phyloP scores from a whole-genome alignment of 495 filamentous ascomycete genomes.

The Clavariopsis aquatica region DNA sequence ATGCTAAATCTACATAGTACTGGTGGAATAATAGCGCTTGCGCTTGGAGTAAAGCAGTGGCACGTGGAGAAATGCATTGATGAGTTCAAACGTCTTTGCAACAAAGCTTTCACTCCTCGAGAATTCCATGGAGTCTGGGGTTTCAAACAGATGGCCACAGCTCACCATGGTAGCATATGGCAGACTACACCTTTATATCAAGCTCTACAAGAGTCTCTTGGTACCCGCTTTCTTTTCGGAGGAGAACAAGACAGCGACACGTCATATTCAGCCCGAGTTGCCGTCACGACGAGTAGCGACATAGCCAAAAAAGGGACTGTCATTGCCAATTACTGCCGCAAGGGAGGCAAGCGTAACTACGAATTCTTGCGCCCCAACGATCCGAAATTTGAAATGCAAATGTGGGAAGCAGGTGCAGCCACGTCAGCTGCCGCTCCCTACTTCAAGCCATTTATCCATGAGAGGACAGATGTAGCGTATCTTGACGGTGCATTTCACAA shows the following conservation, averaged over 20 bases:
- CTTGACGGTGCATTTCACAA: constrained; percentile 40
- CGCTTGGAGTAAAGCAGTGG: constrained; percentile 54
- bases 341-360: constrained; percentile 30
- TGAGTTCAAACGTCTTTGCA: constrained; percentile 47
- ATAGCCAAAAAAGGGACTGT: constrained; percentile 43
- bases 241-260: constrained; percentile 37
- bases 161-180: constrained; percentile 48
- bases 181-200: constrained; percentile 47
- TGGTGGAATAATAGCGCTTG: constrained; percentile 59
- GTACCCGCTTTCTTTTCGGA: constrained; percentile 47
- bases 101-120: constrained; percentile 48
- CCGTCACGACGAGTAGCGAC: constrained; percentile 48
- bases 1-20: constrained; percentile 42
- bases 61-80: constrained; percentile 44
- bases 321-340: constrained; percentile 54
- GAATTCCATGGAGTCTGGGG: constrained; percentile 41
- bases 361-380: constrained; percentile 49
- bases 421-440: constrained; percentile 51
- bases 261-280: constrained; percentile 44
- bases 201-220: constrained; percentile 42
- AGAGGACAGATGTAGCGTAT: constrained; percentile 29
- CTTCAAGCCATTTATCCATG: constrained; percentile 51
- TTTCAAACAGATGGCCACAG: constrained; percentile 39
- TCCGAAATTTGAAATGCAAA: constrained; percentile 44
- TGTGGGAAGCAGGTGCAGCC: constrained; percentile 52